Evolutionary conservation across 2,329 filamentous ascomycete genomes (phyloP).

Genomic region (Xylariaceae sp.): DNA sequence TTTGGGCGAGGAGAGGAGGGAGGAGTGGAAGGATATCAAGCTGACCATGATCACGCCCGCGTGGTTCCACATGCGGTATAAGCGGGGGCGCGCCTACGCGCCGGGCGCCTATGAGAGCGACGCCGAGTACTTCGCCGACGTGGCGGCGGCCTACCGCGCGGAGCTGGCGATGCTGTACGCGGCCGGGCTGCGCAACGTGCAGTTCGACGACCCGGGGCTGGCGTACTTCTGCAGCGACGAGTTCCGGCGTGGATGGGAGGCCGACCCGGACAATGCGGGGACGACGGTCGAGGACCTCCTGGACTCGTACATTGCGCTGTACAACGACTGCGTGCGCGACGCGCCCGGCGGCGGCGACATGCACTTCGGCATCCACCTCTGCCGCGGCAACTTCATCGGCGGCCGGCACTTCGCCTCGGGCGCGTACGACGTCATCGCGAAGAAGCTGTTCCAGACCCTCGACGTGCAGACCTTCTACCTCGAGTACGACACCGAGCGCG

Average conservation of each 20-base stretch:
- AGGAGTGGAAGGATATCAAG: slow-evolving; percentile 48
- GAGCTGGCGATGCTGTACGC: slow-evolving; percentile 58
- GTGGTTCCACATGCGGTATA: slow-evolving; percentile 53
- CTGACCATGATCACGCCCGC: slow-evolving; percentile 50
- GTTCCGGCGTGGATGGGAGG: slow-evolving; percentile 65
- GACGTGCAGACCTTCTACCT: slow-evolving; percentile 64
- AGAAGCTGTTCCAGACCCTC: slow-evolving; percentile 58
- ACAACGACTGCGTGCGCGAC: slow-evolving; percentile 64
- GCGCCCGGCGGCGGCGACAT: slow-evolving; percentile 62
- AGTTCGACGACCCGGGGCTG: slow-evolving; percentile 63
- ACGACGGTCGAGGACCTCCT: slow-evolving; percentile 66
- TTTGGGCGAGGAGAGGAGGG: slow-evolving; percentile 40
- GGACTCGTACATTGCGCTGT: slow-evolving; percentile 69
- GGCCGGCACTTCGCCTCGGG: slow-evolving; percentile 62
- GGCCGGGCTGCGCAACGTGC: slow-evolving; percentile 59
- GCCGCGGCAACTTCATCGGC: slow-evolving; percentile 62
- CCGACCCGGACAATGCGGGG: slow-evolving; percentile 61
- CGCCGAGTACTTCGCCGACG: slow-evolving; percentile 59
- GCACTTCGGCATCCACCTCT: slow-evolving; percentile 73
- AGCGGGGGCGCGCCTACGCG: slow-evolving; percentile 51
- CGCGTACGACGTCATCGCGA: slow-evolving; percentile 61
- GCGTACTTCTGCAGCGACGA: slow-evolving; percentile 69
- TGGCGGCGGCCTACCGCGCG: slow-evolving; percentile 60
- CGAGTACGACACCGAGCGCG: slow-evolving; percentile 61
- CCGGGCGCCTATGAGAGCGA: slow-evolving; percentile 51